Evolutionary conservation across 1,139 yeast species (phyloP).

Genomic region (Hanseniaspora uvarum): DNA sequence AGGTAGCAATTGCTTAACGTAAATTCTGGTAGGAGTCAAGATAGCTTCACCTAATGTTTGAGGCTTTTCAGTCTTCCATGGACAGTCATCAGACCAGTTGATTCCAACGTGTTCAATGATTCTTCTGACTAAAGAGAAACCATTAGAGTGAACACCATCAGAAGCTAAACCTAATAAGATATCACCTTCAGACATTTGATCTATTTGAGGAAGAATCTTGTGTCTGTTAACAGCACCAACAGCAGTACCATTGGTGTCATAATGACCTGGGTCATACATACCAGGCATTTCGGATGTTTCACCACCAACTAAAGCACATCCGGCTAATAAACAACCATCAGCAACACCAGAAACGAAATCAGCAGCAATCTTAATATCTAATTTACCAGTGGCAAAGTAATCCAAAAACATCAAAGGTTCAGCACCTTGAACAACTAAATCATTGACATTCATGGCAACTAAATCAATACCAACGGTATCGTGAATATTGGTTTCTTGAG

Average conservation of each 20-base stretch:
- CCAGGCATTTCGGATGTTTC: conserved; percentile 99
- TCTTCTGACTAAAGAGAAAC: conserved; percentile 91
- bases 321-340: conserved; percentile 87
- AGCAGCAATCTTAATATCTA: conserved; percentile 74
- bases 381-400: conserved; percentile 89
- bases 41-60: conserved; percentile 72
- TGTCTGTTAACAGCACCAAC: conserved; percentile 92
- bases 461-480: conserved; percentile 96
- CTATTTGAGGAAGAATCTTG: conserved; percentile 60
- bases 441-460: conserved; percentile 93
- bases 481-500: conserved; percentile 80
- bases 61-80: conserved; percentile 59
- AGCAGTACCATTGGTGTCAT: conserved; percentile 96
- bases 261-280: conserved; percentile 88
- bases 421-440: conserved; percentile 96
- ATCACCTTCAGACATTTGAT: conserved; percentile 65
- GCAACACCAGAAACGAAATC: conserved; percentile 93
- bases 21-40: conserved; percentile 82
- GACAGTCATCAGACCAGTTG: conserved; percentile 65
- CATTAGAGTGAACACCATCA: conserved; percentile 93
- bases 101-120: conserved; percentile 67
- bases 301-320: conserved; percentile 97
- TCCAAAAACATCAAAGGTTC: conserved; percentile 93
- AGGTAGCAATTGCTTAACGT: conserved; percentile 80
- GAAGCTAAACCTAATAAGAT: conserved; percentile 78